Conservation (phyloP, 208 protist species). For the Leishmania arabica region DNA sequence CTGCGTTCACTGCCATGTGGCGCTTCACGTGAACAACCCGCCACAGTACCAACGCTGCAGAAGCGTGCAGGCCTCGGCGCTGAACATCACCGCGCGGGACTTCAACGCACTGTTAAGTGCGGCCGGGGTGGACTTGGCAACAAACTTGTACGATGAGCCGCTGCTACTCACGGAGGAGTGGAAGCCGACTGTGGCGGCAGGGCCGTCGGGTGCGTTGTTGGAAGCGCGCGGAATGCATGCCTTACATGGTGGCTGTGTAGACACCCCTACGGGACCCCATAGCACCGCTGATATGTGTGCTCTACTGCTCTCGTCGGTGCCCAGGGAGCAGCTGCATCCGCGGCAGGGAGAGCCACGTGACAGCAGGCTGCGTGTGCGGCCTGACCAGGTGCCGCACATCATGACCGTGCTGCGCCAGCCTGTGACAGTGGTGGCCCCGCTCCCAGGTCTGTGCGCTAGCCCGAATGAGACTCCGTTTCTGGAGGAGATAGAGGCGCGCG, state of each 20-base stretch:
- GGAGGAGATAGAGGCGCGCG: conserved; percentile 32
- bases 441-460: conserved; percentile 50
- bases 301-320: background rate
- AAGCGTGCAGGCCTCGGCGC: conserved; percentile 55
- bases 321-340: background rate
- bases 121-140: conserved; percentile 39
- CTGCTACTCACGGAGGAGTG: conserved; percentile 11
- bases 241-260: background rate
- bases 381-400: conserved; percentile 14
- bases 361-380: background rate
- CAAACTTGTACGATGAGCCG: conserved; percentile 57
- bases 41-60: conserved; percentile 60
- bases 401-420: conserved; percentile 40
- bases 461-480: conserved; percentile 37
- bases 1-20: conserved; percentile 67
- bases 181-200: background rate
- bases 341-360: background rate
- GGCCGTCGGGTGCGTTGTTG: background rate
- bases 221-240: conserved; percentile 7
- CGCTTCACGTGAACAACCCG: conserved; percentile 70
- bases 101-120: conserved; percentile 47
- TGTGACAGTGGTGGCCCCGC: conserved; percentile 50
- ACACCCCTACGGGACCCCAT: background rate
- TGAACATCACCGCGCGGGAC: conserved; percentile 60
- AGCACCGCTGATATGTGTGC: conserved; percentile 6